Conservation (phyloP, 371 early-diverging fungal species). For the Caulochytrium protostelioides region DNA sequence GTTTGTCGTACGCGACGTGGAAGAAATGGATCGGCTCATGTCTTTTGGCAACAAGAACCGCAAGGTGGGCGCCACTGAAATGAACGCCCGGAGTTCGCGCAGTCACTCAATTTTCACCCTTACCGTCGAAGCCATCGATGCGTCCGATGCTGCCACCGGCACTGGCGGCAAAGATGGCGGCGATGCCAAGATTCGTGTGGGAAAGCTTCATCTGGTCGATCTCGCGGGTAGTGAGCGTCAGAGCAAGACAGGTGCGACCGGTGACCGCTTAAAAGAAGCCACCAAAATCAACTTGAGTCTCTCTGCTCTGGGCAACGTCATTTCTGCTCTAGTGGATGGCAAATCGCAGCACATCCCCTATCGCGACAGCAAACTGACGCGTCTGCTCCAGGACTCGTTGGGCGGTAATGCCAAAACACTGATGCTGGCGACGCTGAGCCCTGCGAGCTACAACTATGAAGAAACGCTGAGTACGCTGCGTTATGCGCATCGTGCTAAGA, state of each 20-base stretch:
- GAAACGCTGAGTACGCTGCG: conserved; percentile 73
- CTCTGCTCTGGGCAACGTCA: conserved; percentile 43
- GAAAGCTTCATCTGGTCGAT: conserved; percentile 44
- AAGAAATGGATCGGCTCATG: conserved; percentile 34
- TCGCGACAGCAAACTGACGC: conserved; percentile 45
- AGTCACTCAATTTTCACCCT: conserved; percentile 43
- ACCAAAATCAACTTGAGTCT: conserved; percentile 46
- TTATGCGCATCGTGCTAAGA: conserved; percentile 86
- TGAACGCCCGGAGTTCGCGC: conserved; percentile 35
- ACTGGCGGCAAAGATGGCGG: conserved; percentile 8
- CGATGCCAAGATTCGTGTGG: conserved; percentile 21
- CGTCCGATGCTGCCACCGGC: conserved; percentile 8
- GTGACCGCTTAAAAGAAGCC: conserved; percentile 39
- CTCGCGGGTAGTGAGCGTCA: conserved; percentile 52
- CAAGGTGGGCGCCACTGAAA: conserved; percentile 34
- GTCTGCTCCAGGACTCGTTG: conserved; percentile 40
- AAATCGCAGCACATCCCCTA: conserved; percentile 38
- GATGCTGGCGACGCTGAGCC: conserved; percentile 37
- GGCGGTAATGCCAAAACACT: conserved; percentile 40
- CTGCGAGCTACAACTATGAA: conserved; percentile 30
- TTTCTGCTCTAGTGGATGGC: conserved; percentile 37
- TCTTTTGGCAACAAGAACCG: conserved; percentile 31
- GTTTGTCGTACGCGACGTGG: conserved; percentile 24
- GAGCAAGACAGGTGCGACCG: conserved; percentile 37
- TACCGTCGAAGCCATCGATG: conserved; percentile 19